Evolutionary conservation across 2,329 filamentous ascomycete species (phyloP).

Genomic region (Penicillium sp.): DNA sequence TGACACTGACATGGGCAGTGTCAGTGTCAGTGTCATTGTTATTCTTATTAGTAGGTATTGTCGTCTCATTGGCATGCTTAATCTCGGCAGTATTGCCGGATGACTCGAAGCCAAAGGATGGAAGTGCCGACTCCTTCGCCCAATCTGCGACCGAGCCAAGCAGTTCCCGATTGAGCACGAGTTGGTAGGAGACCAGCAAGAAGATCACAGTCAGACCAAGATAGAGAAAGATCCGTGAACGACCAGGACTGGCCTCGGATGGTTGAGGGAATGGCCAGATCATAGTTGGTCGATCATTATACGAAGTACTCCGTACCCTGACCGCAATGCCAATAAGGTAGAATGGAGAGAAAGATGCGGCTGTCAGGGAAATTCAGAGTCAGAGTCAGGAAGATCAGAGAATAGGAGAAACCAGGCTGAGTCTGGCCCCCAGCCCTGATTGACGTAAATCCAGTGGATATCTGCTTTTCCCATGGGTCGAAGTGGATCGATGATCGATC

Average conservation of each 20-base stretch:
- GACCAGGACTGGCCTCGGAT: background rate
- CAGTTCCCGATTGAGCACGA: constrained; percentile 21
- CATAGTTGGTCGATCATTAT: constrained; percentile 7
- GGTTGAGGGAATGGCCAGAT: background rate
- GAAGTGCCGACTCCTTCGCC: background rate
- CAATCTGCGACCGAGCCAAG: constrained; percentile 6
- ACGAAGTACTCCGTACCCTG: too few relatives aligned
- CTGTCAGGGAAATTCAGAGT: too few relatives aligned
- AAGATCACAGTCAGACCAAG: constrained; percentile 18
- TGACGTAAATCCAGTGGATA: too few relatives aligned
- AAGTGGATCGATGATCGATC: too few relatives aligned
- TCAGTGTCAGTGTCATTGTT: background rate
- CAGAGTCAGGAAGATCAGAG: too few relatives aligned
- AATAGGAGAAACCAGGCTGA: too few relatives aligned
- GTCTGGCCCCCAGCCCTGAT: too few relatives aligned
- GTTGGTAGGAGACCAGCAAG: constrained; percentile 23
- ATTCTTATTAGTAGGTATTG: background rate
- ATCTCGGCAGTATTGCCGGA: background rate
- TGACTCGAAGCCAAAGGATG: background rate
- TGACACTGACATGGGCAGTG: background rate
- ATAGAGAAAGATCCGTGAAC: constrained; percentile 18
- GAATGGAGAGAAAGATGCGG: too few relatives aligned
- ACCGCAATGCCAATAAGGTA: background rate
- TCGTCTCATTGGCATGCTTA: background rate
- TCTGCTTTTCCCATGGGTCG: too few relatives aligned